Conservation (phyloP, 1,139 yeast genomes). For the Zygosaccharomyces sapae region DNA sequence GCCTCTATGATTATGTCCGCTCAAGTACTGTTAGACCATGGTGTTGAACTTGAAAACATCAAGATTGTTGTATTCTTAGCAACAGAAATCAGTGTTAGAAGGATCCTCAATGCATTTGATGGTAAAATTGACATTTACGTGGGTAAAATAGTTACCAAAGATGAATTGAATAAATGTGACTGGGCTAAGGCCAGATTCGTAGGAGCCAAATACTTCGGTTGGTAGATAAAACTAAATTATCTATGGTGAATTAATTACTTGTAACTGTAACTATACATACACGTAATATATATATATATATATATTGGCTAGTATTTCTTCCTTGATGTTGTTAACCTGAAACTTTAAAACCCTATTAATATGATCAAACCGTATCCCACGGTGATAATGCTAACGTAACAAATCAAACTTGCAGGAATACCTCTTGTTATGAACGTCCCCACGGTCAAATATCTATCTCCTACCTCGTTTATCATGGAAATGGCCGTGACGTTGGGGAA, state of each 20-base stretch:
- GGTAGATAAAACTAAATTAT: constrained; percentile 15
- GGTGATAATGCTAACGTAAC: constrained; percentile 65
- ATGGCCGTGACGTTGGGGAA: constrained; percentile 96
- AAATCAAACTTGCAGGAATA: constrained; percentile 75
- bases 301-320: neutral
- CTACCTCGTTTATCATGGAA: constrained; percentile 85
- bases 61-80: constrained; percentile 68
- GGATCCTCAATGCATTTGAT: constrained; percentile 72
- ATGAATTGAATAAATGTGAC: constrained; percentile 25
- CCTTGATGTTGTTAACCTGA: neutral
- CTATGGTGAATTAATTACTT: constrained; percentile 4
- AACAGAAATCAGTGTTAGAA: constrained; percentile 75
- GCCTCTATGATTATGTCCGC: constrained; percentile 95
- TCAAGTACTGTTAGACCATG: constrained; percentile 80
- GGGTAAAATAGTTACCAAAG: constrained; percentile 54
- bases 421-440: constrained; percentile 82
- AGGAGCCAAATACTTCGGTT: constrained; percentile 75
- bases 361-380: constrained; percentile 75
- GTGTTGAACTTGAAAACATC: constrained; percentile 59
- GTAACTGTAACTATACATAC: neutral
- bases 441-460: constrained; percentile 79
- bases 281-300: neutral
- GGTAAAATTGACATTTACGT: constrained; percentile 57
- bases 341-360: constrained; percentile 44
- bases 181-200: constrained; percentile 68